Conservation (phyloP, 164 flowering plant species). For the Umbellularia californica region DNA sequence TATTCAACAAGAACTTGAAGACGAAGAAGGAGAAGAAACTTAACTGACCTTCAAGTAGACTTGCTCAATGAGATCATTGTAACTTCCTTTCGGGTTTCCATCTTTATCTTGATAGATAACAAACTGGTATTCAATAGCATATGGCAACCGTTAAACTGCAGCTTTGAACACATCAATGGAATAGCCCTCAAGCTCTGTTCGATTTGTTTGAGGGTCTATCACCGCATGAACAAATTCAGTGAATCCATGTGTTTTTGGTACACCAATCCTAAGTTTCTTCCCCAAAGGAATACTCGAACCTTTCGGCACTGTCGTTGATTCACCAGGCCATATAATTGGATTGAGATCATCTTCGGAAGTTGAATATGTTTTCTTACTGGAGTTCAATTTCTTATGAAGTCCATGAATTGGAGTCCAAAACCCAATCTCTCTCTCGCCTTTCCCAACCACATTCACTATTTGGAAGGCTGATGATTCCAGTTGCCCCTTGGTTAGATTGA, state of each 20-base stretch:
- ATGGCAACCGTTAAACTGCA: constrained; percentile 29
- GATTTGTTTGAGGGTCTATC: constrained; percentile 9
- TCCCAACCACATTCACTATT: constrained; percentile 34
- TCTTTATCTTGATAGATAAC: constrained; percentile 15
- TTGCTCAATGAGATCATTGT: constrained; percentile 27
- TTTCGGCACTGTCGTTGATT: constrained; percentile 12
- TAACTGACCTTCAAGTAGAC: constrained; percentile 23
- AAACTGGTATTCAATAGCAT: constrained; percentile 33
- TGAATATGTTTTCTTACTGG: neutral
- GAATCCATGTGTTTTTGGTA: too few species aligned
- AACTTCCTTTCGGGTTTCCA: constrained; percentile 12
- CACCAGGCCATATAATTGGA: constrained; percentile 38
- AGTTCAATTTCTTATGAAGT: constrained; percentile 6
- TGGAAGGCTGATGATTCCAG: constrained; percentile 19
- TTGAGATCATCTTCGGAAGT: constrained; percentile 9
- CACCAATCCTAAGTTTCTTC: constrained; percentile 28
- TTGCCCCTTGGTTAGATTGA: constrained; percentile 28
- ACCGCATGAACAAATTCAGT: constrained; percentile 21
- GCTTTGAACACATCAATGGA: constrained; percentile 37
- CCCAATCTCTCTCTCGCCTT: constrained; percentile 27
- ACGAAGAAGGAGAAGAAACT: neutral
- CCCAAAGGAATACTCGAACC: constrained; percentile 28
- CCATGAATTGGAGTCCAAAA: constrained; percentile 35
- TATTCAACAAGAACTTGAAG: neutral
- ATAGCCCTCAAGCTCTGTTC: constrained; percentile 20